Evolutionary conservation across 2,329 filamentous ascomycete genomes (phyloP).

Genomic region (Dactylellina cionopaga): DNA sequence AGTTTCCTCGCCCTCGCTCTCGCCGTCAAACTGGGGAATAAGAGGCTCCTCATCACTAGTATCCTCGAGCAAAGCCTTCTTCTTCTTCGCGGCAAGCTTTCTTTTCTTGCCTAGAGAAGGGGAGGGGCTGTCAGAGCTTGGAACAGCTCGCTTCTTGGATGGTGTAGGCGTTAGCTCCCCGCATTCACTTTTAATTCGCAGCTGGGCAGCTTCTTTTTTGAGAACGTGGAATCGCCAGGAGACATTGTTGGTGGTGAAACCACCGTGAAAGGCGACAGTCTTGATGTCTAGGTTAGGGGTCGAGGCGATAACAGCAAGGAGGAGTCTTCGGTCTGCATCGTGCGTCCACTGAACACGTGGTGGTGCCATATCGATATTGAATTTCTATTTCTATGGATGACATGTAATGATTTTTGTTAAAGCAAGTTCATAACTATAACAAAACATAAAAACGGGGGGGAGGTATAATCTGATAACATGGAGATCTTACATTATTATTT

Average conservation of each 20-base stretch:
- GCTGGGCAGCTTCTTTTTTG: constrained; percentile 6
- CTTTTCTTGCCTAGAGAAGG: constrained; percentile 25
- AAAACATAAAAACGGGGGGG: no score
- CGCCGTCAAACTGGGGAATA: background rate
- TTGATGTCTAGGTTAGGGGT: background rate
- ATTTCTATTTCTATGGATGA: no score
- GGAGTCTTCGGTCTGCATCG: constrained; percentile 23
- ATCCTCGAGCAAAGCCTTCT: constrained; percentile 22
- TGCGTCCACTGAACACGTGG: constrained; percentile 18
- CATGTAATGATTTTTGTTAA: no score
- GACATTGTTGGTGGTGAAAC: constrained; percentile 11
- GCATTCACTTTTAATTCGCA: background rate
- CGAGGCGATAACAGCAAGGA: constrained; percentile 27
- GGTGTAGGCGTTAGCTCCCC: background rate
- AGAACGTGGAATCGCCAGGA: constrained; percentile 10
- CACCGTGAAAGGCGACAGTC: constrained; percentile 9
- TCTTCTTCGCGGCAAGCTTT: constrained; percentile 5
- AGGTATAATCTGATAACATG: no score
- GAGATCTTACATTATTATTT: no score
- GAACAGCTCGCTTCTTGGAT: constrained; percentile 26
- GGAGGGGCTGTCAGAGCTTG: background rate
- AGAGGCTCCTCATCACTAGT: constrained; percentile 39
- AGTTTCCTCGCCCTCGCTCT: constrained; percentile 16
- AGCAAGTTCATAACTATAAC: no score
- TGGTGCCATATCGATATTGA: background rate